These are phyloP conservation scores for Aspergillus sclerotioniger DNA, from an alignment of 495 filamentous ascomycete species.

Conservation along the genomic window DNA sequence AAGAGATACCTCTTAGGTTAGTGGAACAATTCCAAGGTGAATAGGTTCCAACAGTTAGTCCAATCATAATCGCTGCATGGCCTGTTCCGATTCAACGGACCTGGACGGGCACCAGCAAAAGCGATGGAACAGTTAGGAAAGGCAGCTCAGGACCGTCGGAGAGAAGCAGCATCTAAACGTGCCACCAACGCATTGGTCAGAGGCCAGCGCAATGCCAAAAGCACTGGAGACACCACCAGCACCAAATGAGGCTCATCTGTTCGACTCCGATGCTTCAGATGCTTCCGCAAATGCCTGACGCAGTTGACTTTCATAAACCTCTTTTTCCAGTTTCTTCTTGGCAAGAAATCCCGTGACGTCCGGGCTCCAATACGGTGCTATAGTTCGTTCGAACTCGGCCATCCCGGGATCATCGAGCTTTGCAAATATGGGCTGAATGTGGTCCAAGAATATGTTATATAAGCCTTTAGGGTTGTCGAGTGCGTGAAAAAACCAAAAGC, in stretches of 20 bases:
- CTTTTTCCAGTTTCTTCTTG: not conserved
- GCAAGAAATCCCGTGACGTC: not conserved
- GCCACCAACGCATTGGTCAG: not conserved
- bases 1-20: too few species aligned
- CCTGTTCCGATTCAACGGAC: too few species aligned
- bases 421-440: not conserved
- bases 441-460: slow-evolving; percentile 2
- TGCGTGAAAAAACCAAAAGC: slow-evolving; percentile 22
- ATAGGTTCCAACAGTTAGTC: too few species aligned
- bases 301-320: not conserved
- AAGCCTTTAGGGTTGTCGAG: slow-evolving; percentile 12
- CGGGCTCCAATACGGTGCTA: slow-evolving; percentile 1
- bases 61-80: too few species aligned
- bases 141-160: not conserved
- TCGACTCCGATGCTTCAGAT: not conserved
- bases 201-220: not conserved
- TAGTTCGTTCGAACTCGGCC: not conserved
- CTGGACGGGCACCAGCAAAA: too few species aligned
- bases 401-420: not conserved
- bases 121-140: not conserved
- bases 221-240: not conserved
- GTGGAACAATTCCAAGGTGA: too few species aligned
- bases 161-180: not conserved
- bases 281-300: not conserved
- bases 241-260: not conserved